Percentiles rank a stretch among this genome's conserved stretches.
These are phyloP conservation scores for Begonia peltatifolia DNA, from an alignment of 306 rosid species.

Conservation along the genomic window DNA sequence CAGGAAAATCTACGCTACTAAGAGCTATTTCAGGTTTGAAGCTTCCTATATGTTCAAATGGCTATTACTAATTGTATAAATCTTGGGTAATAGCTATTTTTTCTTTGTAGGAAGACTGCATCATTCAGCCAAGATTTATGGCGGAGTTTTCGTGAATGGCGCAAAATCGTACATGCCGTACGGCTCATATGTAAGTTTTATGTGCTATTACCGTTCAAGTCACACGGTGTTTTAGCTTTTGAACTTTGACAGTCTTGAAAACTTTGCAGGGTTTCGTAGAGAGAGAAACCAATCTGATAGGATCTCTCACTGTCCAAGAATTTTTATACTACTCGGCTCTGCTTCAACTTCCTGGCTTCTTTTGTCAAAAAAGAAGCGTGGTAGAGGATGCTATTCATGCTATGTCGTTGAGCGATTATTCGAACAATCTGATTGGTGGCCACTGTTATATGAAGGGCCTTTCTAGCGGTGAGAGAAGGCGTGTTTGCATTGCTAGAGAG, in stretches of 20 bases:
- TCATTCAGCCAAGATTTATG: slow-evolving; percentile 70
- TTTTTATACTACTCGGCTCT: slow-evolving; percentile 84
- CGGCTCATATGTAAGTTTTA: slow-evolving; percentile 79
- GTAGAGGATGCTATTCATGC: slow-evolving; percentile 96
- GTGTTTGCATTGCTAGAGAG: slow-evolving; percentile 90
- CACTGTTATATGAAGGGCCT: slow-evolving; percentile 97
- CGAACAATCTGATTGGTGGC: slow-evolving; percentile 90
- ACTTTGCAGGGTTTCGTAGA: slow-evolving; percentile 79
- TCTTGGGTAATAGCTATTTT: slow-evolving; percentile 15
- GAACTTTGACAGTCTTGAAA: not conserved
- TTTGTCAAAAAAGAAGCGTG: slow-evolving; percentile 77
- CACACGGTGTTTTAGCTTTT: slow-evolving; percentile 5
- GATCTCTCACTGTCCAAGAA: slow-evolving; percentile 94
- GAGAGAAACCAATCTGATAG: slow-evolving; percentile 77
- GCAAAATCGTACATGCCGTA: slow-evolving; percentile 52
- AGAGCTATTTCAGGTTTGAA: slow-evolving; percentile 78
- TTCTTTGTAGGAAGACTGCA: slow-evolving; percentile 61
- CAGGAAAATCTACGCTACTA: slow-evolving; percentile 85
- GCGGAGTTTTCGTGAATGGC: slow-evolving; percentile 88
- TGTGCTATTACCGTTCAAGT: not conserved
- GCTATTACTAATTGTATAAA: slow-evolving; percentile 8
- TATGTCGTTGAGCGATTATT: slow-evolving; percentile 82
- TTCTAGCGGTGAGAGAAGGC: slow-evolving; percentile 87
- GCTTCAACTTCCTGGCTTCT: slow-evolving; percentile 94
- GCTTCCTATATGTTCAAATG: slow-evolving; percentile 7